Conservation (phyloP, 805 yeast species). For the Wickerhamomyces canadensis region DNA sequence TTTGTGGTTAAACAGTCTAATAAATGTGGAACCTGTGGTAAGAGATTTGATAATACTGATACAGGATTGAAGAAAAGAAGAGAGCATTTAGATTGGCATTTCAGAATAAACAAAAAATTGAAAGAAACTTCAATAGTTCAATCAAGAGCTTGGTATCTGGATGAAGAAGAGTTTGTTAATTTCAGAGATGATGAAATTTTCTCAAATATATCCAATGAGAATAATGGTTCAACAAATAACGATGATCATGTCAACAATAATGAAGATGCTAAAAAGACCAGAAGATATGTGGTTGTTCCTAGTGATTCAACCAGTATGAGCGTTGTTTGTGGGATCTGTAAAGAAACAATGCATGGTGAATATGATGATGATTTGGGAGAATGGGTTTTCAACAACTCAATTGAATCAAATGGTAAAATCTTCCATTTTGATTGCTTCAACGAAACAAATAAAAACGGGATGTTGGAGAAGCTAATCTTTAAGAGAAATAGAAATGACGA, state of each 20-base stretch:
- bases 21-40: constrained; percentile 88
- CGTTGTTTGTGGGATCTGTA: constrained; percentile 63
- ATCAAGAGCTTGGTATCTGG: constrained; percentile 78
- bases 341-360: constrained; percentile 55
- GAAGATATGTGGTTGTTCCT: constrained; percentile 48
- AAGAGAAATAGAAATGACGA: not conserved
- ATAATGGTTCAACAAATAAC: no score
- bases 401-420: constrained; percentile 41
- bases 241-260: constrained; percentile 6
- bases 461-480: constrained; percentile 3
- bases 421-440: constrained; percentile 65
- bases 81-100: constrained; percentile 92
- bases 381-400: constrained; percentile 76
- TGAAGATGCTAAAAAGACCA: constrained; percentile 10
- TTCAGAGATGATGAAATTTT: constrained; percentile 62
- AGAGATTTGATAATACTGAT: constrained; percentile 61
- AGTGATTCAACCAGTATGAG: constrained; percentile 52
- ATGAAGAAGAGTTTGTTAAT: constrained; percentile 63
- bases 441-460: constrained; percentile 41
- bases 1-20: constrained; percentile 41
- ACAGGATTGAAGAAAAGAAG: constrained; percentile 50
- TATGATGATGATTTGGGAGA: constrained; percentile 73
- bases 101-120: constrained; percentile 78
- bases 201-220: no score
- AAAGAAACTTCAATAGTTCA: constrained; percentile 51